Conservation (phyloP, 2,329 filamentous ascomycete genomes). For the Chaetothyriales sp. region DNA sequence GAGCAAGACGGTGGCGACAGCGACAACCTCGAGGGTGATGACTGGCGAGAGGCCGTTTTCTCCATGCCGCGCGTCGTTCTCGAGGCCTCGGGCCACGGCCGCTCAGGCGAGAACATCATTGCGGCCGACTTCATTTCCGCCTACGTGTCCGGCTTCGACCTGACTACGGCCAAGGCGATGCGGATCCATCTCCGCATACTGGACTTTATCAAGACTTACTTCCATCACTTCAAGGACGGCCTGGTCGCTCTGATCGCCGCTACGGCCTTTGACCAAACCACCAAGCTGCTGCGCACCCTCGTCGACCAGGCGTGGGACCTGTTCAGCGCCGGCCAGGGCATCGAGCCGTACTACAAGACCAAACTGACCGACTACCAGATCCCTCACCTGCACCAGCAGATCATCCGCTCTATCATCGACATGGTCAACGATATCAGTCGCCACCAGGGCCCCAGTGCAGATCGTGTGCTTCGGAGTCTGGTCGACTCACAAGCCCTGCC, state of each 20-base stretch:
- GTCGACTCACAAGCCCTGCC: conserved; percentile 85
- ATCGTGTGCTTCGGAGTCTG: conserved; percentile 77
- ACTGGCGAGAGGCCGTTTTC: conserved; percentile 84
- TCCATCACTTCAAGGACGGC: conserved; percentile 71
- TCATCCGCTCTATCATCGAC: conserved; percentile 83
- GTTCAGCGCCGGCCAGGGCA: conserved; percentile 54
- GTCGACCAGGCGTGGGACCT: conserved; percentile 54
- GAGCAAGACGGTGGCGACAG: conserved; percentile 42
- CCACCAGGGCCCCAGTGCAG: conserved; percentile 66
- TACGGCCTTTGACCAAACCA: conserved; percentile 75
- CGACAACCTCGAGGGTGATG: conserved; percentile 54
- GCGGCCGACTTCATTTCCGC: conserved; percentile 80
- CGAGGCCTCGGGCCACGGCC: conserved; percentile 19
- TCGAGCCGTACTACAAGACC: conserved; percentile 56
- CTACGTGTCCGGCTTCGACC: conserved; percentile 70
- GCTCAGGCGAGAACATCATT: conserved; percentile 62
- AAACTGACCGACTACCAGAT: conserved; percentile 83
- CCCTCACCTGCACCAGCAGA: conserved; percentile 84
- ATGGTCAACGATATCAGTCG: conserved; percentile 93
- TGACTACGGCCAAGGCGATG: conserved; percentile 68
- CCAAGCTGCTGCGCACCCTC: conserved; percentile 69
- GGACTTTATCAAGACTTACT: conserved; percentile 72
- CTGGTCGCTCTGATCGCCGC: conserved; percentile 70
- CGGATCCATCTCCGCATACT: conserved; percentile 72
- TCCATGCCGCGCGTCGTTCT: conserved; percentile 64